Conservation (phyloP, 1,284 basidiomycete genomes). For the Farysia itapuensis region DNA sequence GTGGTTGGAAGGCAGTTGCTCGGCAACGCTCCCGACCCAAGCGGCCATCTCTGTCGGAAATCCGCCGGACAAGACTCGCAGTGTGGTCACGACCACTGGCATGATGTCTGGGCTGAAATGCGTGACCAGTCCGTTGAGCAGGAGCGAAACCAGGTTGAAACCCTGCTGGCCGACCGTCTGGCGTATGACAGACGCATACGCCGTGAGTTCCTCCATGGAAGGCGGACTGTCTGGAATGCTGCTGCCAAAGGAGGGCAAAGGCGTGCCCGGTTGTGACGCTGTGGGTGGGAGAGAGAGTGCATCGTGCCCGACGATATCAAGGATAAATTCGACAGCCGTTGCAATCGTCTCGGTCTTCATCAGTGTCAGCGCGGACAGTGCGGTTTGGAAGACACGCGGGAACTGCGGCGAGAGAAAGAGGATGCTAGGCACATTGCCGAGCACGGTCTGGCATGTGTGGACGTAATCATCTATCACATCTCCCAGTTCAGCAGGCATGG, state of each 20-base stretch:
- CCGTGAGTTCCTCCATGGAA: constrained; percentile 65
- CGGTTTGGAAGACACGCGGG: constrained; percentile 60
- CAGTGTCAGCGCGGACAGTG: constrained; percentile 40
- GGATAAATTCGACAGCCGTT: constrained; percentile 78
- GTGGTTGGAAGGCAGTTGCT: constrained; percentile 70
- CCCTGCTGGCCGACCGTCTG: constrained; percentile 74
- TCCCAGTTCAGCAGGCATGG: constrained; percentile 31
- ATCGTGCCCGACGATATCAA: constrained; percentile 70
- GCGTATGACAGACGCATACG: constrained; percentile 71
- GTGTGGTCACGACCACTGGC: constrained; percentile 73
- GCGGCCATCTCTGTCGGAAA: constrained; percentile 71
- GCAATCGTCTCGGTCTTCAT: constrained; percentile 72
- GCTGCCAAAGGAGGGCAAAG: constrained; percentile 7
- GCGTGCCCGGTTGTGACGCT: constrained; percentile 19
- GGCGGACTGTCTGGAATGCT: constrained; percentile 53
- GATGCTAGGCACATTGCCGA: constrained; percentile 72
- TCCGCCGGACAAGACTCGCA: constrained; percentile 70
- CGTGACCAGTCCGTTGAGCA: constrained; percentile 74
- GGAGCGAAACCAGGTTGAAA: constrained; percentile 70
- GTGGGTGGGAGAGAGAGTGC: constrained; percentile 40
- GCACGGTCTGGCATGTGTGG: constrained; percentile 74
- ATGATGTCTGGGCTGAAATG: constrained; percentile 81
- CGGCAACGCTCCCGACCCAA: constrained; percentile 74
- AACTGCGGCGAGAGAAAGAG: constrained; percentile 64
- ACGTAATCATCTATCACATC: constrained; percentile 90